Conservation (phyloP, 2,329 filamentous ascomycete genomes). For the Magnaporthales sp. region DNA sequence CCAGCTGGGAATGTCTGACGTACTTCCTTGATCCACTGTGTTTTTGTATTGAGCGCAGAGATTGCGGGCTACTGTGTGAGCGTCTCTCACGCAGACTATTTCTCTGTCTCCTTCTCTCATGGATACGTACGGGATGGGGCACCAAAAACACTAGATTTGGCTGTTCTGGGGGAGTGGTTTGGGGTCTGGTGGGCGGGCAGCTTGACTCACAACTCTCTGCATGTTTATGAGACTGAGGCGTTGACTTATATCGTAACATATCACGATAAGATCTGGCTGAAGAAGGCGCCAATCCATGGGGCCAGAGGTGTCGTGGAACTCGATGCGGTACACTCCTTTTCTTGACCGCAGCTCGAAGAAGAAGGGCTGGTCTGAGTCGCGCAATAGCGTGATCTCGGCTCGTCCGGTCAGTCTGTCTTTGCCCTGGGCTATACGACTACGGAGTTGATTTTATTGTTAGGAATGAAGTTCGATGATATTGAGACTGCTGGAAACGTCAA, state of each 20-base stretch:
- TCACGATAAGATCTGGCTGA: conserved; percentile 46
- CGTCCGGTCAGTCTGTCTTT: conserved; percentile 14
- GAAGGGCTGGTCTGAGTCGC: conserved; percentile 52
- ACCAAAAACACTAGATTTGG: too few species aligned
- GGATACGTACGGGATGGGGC: background rate
- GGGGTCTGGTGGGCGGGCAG: background rate
- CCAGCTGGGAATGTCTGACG: conserved; percentile 36
- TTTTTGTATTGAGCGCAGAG: background rate
- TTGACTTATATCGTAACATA: conserved; percentile 55
- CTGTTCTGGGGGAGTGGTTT: too few species aligned
- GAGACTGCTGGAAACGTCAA: background rate
- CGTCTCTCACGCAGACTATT: too few species aligned
- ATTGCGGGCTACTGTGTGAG: background rate
- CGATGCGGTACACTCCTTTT: conserved; percentile 40
- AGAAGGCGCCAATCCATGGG: conserved; percentile 52
- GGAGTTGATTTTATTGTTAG: background rate
- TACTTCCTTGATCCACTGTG: conserved; percentile 50
- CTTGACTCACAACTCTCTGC: conserved; percentile 40
- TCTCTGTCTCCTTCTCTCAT: too few species aligned
- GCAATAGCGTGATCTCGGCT: conserved; percentile 38
- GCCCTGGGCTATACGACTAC: conserved; percentile 40
- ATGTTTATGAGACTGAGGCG: conserved; percentile 49
- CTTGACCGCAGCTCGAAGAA: conserved; percentile 43
- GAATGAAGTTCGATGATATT: background rate
- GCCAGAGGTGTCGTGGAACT: conserved; percentile 51